Conservation (phyloP, 192 early-diverging fungal genomes). For the Paraglomus brasilianum region DNA sequence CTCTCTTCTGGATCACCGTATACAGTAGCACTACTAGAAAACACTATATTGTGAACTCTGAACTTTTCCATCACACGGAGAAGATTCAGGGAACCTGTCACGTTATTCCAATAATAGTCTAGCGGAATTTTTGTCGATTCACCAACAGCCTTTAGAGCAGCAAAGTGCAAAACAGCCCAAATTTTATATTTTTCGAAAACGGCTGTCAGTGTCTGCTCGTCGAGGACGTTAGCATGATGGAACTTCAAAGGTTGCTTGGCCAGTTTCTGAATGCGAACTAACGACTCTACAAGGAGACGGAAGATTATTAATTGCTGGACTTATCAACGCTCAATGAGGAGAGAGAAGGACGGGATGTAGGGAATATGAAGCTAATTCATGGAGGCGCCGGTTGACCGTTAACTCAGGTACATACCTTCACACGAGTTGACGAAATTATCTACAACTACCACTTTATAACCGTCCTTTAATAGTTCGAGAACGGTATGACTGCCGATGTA, state of each 20-base stretch:
- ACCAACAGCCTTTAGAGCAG: conserved; percentile 85
- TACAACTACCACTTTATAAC: conserved; percentile 84
- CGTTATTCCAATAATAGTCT: conserved; percentile 92
- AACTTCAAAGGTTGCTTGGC: conserved; percentile 60
- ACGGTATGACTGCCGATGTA: conserved; percentile 97
- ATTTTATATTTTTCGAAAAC: conserved; percentile 74
- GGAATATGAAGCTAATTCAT: background rate
- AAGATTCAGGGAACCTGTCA: conserved; percentile 83
- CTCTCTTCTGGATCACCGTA: conserved; percentile 76
- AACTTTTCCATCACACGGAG: conserved; percentile 81
- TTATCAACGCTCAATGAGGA: background rate
- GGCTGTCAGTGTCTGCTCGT: conserved; percentile 58
- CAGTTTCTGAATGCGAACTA: conserved; percentile 63
- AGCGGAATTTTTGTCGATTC: conserved; percentile 79
- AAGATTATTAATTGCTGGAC: background rate
- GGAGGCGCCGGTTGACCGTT: background rate
- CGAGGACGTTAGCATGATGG: conserved; percentile 77
- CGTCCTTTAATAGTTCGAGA: conserved; percentile 69
- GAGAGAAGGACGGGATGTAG: conserved; percentile 13
- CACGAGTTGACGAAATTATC: conserved; percentile 87
- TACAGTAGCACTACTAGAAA: conserved; percentile 91
- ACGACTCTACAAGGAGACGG: conserved; percentile 52
- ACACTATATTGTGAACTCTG: conserved; percentile 86
- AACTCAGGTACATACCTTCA: conserved; percentile 25
- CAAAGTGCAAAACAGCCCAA: conserved; percentile 80